Base-by-base conservation (phyloP, 495 filamentous ascomycete species). In the Rostrohypoxylon terebratum region DNA sequence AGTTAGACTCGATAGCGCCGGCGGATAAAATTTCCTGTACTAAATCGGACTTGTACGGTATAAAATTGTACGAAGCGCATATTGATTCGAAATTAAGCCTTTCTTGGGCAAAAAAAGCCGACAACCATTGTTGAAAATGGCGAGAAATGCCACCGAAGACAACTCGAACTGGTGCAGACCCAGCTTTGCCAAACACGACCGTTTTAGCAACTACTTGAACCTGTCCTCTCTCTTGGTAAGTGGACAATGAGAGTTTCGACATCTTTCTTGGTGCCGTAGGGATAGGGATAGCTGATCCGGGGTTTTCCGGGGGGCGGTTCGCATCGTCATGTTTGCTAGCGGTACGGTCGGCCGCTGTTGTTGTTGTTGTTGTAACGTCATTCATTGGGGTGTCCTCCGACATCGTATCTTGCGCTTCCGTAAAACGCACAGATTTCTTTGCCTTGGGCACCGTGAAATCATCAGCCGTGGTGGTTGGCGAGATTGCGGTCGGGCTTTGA, bases 351-450 rank as follows among this genome's bases (percentile, higher is more conserved):
- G 44, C 36, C 23, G 47, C 20, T 20, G 59, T 50, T 9, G 18
- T 28, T 9, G 11, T 3, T 20, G 59, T 50, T 9, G 18, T 28
- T 9, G 11, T 3, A 59, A 18, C 55, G 21, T 59, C 64, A 16
- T 9, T n/a, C 69, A 68, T 66, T 1, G 53, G 44, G 20, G 31
- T 53, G 31, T 75, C 67, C 40, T 59, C 58, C 23, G 59, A 34
- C 38, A 18, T n/a, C 21, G 50, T 25, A 8, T 80, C 70, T n/a
- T 75, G 59, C 25, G 66, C 75, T 55, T 59, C 77, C 36, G 73
- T 58, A 66, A 83, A 83, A 36, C 79, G 80, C 44, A 84, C 82
- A 42, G 81, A 80, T 42, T 83, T 84, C 16, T 72, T 78, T 33
- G 75, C 71, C 69, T 79, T 74, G 14, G 25, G 40, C 10, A 36